These are phyloP conservation scores for Wickerhamia fluorescens DNA, from an alignment of 805 yeast genomes.

Conservation along the genomic window DNA sequence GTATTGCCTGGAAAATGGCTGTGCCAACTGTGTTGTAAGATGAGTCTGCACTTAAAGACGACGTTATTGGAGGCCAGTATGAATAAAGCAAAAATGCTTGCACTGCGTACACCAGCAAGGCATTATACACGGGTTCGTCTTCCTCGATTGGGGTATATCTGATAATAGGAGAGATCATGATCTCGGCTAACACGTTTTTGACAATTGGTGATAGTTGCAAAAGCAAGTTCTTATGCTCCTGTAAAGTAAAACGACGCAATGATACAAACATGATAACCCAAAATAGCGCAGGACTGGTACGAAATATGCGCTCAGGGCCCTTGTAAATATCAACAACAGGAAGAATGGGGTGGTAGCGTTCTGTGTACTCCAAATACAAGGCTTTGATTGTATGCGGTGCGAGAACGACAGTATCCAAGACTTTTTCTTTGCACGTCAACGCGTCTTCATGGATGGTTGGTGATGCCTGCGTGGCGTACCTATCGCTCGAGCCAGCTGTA, in stretches of 20 bases:
- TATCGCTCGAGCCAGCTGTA: background rate
- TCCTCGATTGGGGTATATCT: constrained; percentile 72
- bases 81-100: constrained; percentile 87
- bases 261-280: constrained; percentile 92
- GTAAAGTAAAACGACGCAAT: constrained; percentile 42
- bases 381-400: constrained; percentile 52
- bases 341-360: constrained; percentile 74
- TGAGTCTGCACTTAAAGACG: constrained; percentile 91
- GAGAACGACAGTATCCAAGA: constrained; percentile 62
- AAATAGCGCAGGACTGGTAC: constrained; percentile 79
- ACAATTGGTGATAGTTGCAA: constrained; percentile 60
- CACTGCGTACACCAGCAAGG: constrained; percentile 87
- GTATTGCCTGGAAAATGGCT: constrained; percentile 85
- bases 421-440: constrained; percentile 55
- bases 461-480: background rate
- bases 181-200: constrained; percentile 74
- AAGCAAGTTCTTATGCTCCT: constrained; percentile 36
- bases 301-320: constrained; percentile 78
- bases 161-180: constrained; percentile 85
- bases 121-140: constrained; percentile 78
- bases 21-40: constrained; percentile 94
- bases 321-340: constrained; percentile 79
- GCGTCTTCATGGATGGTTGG: constrained; percentile 24
- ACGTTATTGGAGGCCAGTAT: constrained; percentile 93
- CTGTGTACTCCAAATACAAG: constrained; percentile 62